Conservation (phyloP, 2,329 filamentous ascomycete genomes). For the Plenodomus biglobosus region DNA sequence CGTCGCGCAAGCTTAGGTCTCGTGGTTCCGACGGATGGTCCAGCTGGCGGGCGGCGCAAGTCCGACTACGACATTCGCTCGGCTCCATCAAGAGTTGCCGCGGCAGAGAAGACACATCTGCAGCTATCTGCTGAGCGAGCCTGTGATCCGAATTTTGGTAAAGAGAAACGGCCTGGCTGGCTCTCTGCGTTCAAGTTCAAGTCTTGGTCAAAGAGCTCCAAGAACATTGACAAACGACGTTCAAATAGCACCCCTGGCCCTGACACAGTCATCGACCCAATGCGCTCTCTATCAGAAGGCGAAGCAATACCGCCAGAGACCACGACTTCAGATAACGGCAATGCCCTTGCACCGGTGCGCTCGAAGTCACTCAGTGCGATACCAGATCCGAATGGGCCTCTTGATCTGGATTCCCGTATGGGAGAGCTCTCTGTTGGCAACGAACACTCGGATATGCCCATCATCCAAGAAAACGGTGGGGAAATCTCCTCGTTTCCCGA, state of each 20-base stretch:
- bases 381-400: conserved; percentile 21
- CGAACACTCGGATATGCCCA: conserved; percentile 5
- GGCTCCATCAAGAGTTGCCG: conserved; percentile 5
- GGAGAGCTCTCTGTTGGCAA: conserved; percentile 16
- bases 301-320: conserved; percentile 4
- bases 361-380: conserved; percentile 41
- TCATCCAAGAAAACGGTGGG: conserved; percentile 12
- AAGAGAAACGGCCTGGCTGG: conserved; percentile 36
- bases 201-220: conserved; percentile 30
- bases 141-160: conserved; percentile 15
- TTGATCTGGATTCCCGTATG: conserved; percentile 30
- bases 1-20: conserved; percentile 21
- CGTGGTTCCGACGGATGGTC: conserved; percentile 3
- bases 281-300: conserved; percentile 34
- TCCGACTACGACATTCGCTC: conserved; percentile 25
- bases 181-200: conserved; percentile 35
- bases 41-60: conserved; percentile 22
- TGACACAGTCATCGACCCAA: conserved; percentile 18
- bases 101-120: conserved; percentile 22
- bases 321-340: conserved; percentile 13
- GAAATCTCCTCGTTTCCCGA: conserved; percentile 10
- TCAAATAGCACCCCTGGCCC: conserved; percentile 23
- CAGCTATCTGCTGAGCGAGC: conserved; percentile 26
- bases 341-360: conserved; percentile 29
- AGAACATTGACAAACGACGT: conserved; percentile 18